Percentiles rank a stretch among this genome's conserved stretches.
Evolutionary conservation across 164 flowering plant genomes (phyloP).

Genomic region (Vitis riparia): DNA sequence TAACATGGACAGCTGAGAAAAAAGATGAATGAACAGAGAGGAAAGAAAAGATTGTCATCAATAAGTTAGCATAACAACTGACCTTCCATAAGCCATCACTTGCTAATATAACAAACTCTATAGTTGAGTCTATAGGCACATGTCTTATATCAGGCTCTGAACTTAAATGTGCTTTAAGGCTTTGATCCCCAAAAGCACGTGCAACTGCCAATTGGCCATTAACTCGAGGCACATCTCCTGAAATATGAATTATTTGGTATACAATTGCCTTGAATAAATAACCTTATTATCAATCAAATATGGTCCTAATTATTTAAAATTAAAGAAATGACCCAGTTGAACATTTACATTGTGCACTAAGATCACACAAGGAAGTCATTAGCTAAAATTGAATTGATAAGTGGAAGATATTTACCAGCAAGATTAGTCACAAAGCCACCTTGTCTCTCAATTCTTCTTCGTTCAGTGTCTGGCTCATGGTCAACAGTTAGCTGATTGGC

Average conservation of each 20-base stretch:
- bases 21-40: not conserved
- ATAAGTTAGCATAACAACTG: conserved; percentile 9
- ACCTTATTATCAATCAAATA: no score
- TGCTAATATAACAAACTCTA: conserved; percentile 63
- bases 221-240: conserved; percentile 86
- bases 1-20: not conserved
- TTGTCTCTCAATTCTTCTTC: conserved; percentile 52
- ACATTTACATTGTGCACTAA: not conserved
- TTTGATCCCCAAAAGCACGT: conserved; percentile 81
- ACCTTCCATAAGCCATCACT: conserved; percentile 94
- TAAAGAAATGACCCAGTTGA: not conserved
- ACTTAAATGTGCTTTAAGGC: conserved; percentile 74
- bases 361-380: not conserved
- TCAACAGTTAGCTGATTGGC: conserved; percentile 65
- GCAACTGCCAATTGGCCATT: conserved; percentile 87
- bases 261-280: not conserved
- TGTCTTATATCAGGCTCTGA: conserved; percentile 65
- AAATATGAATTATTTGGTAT: not conserved
- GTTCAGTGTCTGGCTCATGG: conserved; percentile 65
- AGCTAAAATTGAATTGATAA: not conserved
- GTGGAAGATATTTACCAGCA: conserved; percentile 40
- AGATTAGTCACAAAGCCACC: conserved; percentile 69
- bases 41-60: not conserved
- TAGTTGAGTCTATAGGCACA: conserved; percentile 40
- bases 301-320: not conserved